phyloP scores from a whole-genome alignment of 306 rosid genomes.

The Cicer judaicum region DNA sequence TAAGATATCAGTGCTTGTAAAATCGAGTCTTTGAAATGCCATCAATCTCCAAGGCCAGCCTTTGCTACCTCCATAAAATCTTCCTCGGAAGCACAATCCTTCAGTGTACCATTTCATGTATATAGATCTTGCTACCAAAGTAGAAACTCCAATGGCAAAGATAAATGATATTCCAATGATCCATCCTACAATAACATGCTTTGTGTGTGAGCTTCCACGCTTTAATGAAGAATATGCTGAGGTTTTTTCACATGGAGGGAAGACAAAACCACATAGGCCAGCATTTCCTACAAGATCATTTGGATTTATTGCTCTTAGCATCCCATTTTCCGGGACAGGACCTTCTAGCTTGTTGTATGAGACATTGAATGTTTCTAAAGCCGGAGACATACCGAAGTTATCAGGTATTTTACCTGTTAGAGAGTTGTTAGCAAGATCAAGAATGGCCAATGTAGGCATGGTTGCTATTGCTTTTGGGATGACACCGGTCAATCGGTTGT shows the following conservation, averaged over 20 bases:
- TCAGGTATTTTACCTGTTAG: conserved; percentile 78
- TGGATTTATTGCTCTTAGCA: conserved; percentile 75
- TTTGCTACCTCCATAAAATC: conserved; percentile 65
- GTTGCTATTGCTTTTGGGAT: conserved; percentile 75
- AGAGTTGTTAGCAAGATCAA: conserved; percentile 91
- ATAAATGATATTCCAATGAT: conserved; percentile 68
- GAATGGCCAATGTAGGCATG: conserved; percentile 84
- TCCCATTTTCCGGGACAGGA: conserved; percentile 79
- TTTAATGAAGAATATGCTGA: conserved; percentile 46
- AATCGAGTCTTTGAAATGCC: conserved; percentile 91
- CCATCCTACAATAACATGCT: conserved; percentile 66
- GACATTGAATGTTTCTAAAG: conserved; percentile 79
- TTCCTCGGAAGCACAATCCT: conserved; percentile 69
- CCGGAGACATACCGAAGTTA: conserved; percentile 83
- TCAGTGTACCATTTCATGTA: conserved; percentile 74
- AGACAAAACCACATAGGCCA: conserved; percentile 79
- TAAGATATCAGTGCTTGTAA: conserved; percentile 75
- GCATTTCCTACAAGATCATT: conserved; percentile 76
- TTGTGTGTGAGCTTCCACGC: conserved; percentile 52
- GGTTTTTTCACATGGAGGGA: conserved; percentile 66
- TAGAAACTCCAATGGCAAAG: conserved; percentile 56
- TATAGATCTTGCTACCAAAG: conserved; percentile 60
- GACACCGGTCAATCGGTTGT: conserved; percentile 70
- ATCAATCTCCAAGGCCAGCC: conserved; percentile 97
- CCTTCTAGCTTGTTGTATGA: conserved; percentile 85